Evolutionary conservation across 1,284 basidiomycete species (phyloP).

Genomic region (Ceratobasidium papillatum): DNA sequence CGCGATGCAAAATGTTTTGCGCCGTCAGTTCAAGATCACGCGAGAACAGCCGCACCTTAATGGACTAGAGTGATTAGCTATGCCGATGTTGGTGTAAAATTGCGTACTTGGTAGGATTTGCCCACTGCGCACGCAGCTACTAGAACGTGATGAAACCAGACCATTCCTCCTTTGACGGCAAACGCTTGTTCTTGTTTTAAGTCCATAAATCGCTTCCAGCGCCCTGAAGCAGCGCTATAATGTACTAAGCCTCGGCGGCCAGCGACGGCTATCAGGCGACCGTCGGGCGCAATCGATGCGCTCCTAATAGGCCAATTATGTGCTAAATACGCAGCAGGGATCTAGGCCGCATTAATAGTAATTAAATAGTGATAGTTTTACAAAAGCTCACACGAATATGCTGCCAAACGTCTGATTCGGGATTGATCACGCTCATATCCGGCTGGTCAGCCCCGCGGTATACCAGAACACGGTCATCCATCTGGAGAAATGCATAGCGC

Average conservation of each 20-base stretch:
- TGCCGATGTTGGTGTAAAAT: not conserved
- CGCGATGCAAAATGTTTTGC: conserved; percentile 84
- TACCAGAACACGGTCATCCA: conserved; percentile 94
- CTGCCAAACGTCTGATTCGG: conserved; percentile 98
- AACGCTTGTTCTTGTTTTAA: conserved; percentile 91
- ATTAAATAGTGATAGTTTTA: not conserved
- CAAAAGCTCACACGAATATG: conserved; percentile 75
- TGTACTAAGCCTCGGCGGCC: conserved; percentile 92
- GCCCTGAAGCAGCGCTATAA: conserved; percentile 91
- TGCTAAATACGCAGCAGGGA: conserved; percentile 90
- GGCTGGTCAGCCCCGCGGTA: conserved; percentile 97
- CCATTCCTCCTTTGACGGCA: conserved; percentile 86
- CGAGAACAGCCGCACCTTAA: conserved; percentile 92
- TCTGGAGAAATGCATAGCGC: conserved; percentile 92
- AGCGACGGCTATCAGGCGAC: conserved; percentile 91
- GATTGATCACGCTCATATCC: conserved; percentile 97
- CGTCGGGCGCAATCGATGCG: conserved; percentile 91
- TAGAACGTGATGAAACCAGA: conserved; percentile 98
- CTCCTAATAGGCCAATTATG: conserved; percentile 96
- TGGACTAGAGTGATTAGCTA: conserved; percentile 33
- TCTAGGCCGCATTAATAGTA: conserved; percentile 54
- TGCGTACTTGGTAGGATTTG: conserved; percentile 76
- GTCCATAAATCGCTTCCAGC: conserved; percentile 92
- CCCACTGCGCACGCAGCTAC: conserved; percentile 88
- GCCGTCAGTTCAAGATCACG: conserved; percentile 91